Base-by-base conservation (phyloP, 1,284 basidiomycete species). In the Cryptococcus neoformans region DNA sequence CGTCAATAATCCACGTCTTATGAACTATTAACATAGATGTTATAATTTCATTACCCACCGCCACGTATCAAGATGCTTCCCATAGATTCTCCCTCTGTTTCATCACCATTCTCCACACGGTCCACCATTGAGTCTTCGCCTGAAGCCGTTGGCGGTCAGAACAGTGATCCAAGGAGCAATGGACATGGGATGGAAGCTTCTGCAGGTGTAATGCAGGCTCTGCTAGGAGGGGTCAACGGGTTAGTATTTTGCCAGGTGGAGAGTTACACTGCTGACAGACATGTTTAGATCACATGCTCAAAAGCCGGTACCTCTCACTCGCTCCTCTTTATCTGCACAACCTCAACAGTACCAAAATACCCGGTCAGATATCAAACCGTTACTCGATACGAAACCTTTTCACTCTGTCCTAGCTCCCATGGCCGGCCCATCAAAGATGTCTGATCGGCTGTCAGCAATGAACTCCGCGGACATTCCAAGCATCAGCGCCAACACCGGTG, bases 81-180 rank as follows among this genome's bases (percentile, higher is more conserved):
- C 51, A 54, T 66, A 58, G 70, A 72, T 42, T 66, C 68, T 9
- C 67, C 70, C 17, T 68, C 66, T 10, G 58, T 67, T 35, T 67
- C 66, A 14, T 72, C 69, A 11, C 69, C 70, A 10, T 72, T 69
- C 51, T 70, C 69, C 10, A 53, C 62, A 9, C 60, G 64, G 21
- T 73, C 72, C 3, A 70, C 69, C 11, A 60, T 66, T 38, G 57
- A 67, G 1, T 68, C 72, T 1, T 70, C 71, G 12, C 70, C 72
- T 14, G 72, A 74, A 28, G 59, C 59, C 35, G 34, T 56, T 42
- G 37, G 51, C 53, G 61, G 57, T 61, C 49, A 55, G 60, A 55
- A 37, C 34, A 56, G 34, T 28, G 44, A 35, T 16, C 28, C 28
- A 28, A 28, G 28, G 28, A 28, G 28, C 28, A 40, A 39, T 39